phyloP scores from a whole-genome alignment of 441 rosid species.

The Brassica hybrid region DNA sequence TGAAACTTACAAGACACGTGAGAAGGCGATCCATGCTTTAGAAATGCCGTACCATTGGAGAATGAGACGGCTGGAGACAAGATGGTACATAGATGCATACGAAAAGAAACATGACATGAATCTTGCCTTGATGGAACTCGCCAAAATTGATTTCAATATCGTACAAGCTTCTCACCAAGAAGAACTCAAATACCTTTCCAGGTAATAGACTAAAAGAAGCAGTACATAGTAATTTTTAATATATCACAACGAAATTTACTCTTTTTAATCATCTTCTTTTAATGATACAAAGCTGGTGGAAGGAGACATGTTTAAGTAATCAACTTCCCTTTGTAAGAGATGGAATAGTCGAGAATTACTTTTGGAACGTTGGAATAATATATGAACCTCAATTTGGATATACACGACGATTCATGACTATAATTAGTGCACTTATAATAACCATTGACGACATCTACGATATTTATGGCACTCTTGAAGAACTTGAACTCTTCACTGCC shows the following conservation, averaged over 20 bases:
- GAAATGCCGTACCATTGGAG: conserved; percentile 51
- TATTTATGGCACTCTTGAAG: conserved; percentile 42
- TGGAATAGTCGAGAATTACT: conserved; percentile 38
- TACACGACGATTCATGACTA: conserved; percentile 18
- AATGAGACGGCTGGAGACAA: conserved; percentile 44
- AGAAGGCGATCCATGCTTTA: too few relatives aligned
- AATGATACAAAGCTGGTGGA: conserved; percentile 46
- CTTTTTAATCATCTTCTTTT: too few relatives aligned
- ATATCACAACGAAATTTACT: not conserved
- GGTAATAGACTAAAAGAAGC: not conserved
- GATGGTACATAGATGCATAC: conserved; percentile 46
- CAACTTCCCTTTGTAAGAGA: conserved; percentile 44
- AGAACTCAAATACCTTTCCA: conserved; percentile 44
- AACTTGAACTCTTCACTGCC: conserved; percentile 41
- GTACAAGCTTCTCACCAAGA: too few relatives aligned
- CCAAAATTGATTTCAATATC: conserved; percentile 44
- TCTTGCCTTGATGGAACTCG: conserved; percentile 34
- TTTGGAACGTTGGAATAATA: conserved; percentile 38
- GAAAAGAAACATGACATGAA: conserved; percentile 21
- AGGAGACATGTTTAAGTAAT: conserved; percentile 1
- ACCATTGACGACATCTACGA: conserved; percentile 44
- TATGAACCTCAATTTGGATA: conserved; percentile 18
- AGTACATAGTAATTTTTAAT: not conserved
- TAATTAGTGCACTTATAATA: conserved; percentile 18
- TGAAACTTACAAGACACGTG: conserved; percentile 5